A percentile compares a stretch with the other conserved stretches of the same genome.
Conservation (phyloP, 331 rosid species). For the Phaseolus coccineus region DNA sequence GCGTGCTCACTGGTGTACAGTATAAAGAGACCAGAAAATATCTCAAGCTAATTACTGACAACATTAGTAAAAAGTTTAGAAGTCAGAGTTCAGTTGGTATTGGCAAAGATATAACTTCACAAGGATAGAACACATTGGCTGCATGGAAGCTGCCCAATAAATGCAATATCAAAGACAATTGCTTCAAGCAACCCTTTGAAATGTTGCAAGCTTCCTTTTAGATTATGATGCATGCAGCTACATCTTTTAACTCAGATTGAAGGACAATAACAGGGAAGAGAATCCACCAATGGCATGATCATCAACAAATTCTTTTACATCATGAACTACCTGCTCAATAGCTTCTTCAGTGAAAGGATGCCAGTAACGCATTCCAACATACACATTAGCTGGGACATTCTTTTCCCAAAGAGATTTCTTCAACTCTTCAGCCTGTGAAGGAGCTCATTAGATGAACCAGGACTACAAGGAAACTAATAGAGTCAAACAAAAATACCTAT, state of each 20-base stretch:
- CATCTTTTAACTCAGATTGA: background rate
- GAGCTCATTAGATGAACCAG: constrained; percentile 10
- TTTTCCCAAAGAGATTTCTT: constrained; percentile 73
- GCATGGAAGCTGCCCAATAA: constrained; percentile 14
- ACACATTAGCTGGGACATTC: constrained; percentile 80
- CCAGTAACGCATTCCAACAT: constrained; percentile 95
- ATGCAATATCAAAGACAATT: constrained; percentile 30
- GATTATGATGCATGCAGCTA: constrained; percentile 10
- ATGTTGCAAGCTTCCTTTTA: constrained; percentile 9
- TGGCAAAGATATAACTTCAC: background rate
- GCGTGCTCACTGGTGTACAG: background rate
- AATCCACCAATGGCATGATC: constrained; percentile 29
- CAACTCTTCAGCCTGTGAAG: constrained; percentile 67
- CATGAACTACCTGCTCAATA: constrained; percentile 65
- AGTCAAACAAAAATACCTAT: background rate
- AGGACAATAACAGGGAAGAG: constrained; percentile 27
- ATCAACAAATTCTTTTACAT: constrained; percentile 30
- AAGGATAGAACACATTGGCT: background rate
- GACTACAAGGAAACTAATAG: constrained; percentile 35
- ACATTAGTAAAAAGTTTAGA: background rate
- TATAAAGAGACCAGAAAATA: background rate
- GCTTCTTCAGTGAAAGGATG: constrained; percentile 96
- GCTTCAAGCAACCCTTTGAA: constrained; percentile 5
- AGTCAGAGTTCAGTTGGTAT: background rate
- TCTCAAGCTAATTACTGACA: background rate